These are phyloP conservation scores for Withania somnifera DNA, from an alignment of 305 asterid genomes.

Conservation along the genomic window DNA sequence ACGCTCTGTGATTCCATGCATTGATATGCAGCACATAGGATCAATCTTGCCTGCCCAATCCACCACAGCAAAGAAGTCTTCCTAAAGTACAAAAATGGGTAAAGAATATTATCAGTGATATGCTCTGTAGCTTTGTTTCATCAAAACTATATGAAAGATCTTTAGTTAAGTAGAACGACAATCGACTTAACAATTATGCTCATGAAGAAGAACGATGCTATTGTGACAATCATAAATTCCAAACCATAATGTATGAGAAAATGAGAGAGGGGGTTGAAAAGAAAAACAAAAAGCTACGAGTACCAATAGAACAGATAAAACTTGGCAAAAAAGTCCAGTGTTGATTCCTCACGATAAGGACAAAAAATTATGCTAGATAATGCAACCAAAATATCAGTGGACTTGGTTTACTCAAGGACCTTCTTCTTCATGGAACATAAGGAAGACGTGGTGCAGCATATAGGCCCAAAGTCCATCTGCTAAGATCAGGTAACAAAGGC, in stretches of 20 bases:
- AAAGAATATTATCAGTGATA: not conserved
- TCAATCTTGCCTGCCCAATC: constrained; percentile 99
- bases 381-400: not conserved
- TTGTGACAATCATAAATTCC: not conserved
- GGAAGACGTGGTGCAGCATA: not conserved
- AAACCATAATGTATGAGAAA: not conserved
- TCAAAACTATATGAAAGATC: not conserved
- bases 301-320: not conserved
- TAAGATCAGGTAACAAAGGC: not conserved
- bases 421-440: not conserved
- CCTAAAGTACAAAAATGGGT: constrained; percentile 34
- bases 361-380: not conserved
- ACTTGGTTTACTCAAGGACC: not conserved
- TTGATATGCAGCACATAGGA: constrained; percentile 94
- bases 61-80: constrained; percentile 96
- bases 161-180: not conserved
- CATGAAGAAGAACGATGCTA: not conserved
- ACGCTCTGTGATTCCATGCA: constrained; percentile 96
- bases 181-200: not conserved
- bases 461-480: not conserved
- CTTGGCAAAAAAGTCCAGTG: not conserved
- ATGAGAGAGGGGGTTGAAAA: not conserved
- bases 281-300: not conserved
- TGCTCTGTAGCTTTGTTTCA: not conserved
- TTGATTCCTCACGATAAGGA: not conserved